Conservation (phyloP, 768 basidiomycete genomes). For the Trametes villosa region DNA sequence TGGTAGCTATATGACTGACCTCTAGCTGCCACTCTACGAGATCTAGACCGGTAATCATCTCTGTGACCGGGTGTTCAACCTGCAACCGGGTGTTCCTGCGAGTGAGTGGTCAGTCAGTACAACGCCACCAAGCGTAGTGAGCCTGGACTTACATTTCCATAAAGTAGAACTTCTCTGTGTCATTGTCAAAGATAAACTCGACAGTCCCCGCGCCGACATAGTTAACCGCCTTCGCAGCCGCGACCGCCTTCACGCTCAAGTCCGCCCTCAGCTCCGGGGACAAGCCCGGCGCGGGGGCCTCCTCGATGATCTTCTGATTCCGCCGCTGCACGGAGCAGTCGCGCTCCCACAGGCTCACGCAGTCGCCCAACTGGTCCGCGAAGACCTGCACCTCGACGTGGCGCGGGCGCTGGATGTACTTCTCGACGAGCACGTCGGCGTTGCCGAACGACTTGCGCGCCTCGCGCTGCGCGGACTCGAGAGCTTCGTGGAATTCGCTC, state of each 20-base stretch:
- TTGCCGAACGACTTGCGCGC: constrained; percentile 88
- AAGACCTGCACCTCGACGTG: constrained; percentile 97
- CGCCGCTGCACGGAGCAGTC: constrained; percentile 91
- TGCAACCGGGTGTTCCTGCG: constrained; percentile 82
- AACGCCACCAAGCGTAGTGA: neutral
- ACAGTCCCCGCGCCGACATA: constrained; percentile 93
- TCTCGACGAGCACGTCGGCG: constrained; percentile 85
- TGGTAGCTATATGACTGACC: constrained; percentile 39
- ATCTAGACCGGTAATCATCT: constrained; percentile 93
- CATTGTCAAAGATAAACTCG: constrained; percentile 97
- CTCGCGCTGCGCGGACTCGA: constrained; percentile 89
- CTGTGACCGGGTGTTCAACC: constrained; percentile 92
- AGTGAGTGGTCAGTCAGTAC: too few species aligned
- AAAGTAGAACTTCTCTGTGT: constrained; percentile 85
- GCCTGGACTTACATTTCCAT: constrained; percentile 82
- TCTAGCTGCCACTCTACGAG: constrained; percentile 96
- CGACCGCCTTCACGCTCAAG: constrained; percentile 84
- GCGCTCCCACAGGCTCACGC: constrained; percentile 94
- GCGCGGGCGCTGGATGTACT: constrained; percentile 83
- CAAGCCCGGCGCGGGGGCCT: constrained; percentile 92
- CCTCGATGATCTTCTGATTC: constrained; percentile 96
- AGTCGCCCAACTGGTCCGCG: constrained; percentile 78
- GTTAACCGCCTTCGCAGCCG: constrained; percentile 89
- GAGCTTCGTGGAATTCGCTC: constrained; percentile 76
- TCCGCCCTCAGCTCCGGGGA: constrained; percentile 78